A percentile compares a stretch with the other conserved stretches of the same genome.
Conservation (phyloP, 495 filamentous ascomycete genomes). For the Cladorrhinum samala region DNA sequence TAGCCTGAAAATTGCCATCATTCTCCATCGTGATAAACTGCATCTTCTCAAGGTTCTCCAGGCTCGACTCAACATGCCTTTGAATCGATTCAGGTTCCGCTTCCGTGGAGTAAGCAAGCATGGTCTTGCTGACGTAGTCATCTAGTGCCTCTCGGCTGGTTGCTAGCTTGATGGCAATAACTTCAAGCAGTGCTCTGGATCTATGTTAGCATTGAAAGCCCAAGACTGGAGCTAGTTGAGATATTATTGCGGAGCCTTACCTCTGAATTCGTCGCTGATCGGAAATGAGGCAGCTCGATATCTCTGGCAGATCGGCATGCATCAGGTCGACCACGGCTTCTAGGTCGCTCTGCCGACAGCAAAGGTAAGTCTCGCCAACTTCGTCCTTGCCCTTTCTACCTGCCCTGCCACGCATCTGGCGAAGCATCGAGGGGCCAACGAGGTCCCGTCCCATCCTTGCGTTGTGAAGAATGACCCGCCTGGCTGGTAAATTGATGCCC, state of each 20-base stretch:
- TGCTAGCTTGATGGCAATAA: constrained; percentile 64
- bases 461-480: constrained; percentile 72
- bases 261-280: constrained; percentile 64
- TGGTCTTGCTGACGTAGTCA: constrained; percentile 64
- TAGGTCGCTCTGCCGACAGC: constrained; percentile 64
- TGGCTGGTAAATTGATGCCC: constrained; percentile 67
- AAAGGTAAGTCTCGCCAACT: constrained; percentile 73
- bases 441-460: constrained; percentile 73
- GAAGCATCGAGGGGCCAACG: constrained; percentile 69
- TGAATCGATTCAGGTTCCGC: constrained; percentile 31
- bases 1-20: constrained; percentile 50
- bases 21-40: constrained; percentile 52
- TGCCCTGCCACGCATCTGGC: constrained; percentile 80
- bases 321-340: constrained; percentile 64
- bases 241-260: background rate
- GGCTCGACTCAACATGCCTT: constrained; percentile 48
- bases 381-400: constrained; percentile 81
- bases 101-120: constrained; percentile 53
- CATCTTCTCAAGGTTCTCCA: constrained; percentile 47
- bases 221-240: no score
- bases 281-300: constrained; percentile 63
- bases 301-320: constrained; percentile 64
- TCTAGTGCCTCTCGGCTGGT: constrained; percentile 61
- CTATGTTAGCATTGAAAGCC: no score
- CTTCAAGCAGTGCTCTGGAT: constrained; percentile 61